Conservation (phyloP, 2,329 filamentous ascomycete species). For the Fusarium verticillioides region DNA sequence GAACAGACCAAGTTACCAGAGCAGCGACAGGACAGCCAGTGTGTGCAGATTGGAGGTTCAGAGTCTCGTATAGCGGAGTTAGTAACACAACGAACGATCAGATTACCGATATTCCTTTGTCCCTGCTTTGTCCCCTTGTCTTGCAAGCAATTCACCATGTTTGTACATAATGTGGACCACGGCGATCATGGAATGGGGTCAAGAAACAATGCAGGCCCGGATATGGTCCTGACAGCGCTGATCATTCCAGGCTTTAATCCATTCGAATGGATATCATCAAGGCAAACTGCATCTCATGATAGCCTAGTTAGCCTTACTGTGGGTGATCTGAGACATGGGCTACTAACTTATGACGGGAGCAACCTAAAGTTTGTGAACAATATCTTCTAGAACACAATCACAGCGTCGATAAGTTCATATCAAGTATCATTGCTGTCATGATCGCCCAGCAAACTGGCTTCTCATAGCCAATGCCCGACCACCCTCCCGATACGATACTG, state of each 20-base stretch:
- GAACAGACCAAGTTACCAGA: background rate
- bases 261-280: background rate
- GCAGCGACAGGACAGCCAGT: background rate
- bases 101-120: background rate
- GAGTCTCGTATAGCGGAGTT: background rate
- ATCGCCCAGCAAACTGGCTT: background rate
- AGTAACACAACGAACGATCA: background rate
- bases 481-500: background rate
- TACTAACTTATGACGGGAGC: background rate
- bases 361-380: background rate
- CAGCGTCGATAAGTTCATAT: background rate
- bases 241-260: constrained; percentile 12
- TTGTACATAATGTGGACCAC: constrained; percentile 14
- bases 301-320: background rate
- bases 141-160: background rate
- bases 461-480: background rate
- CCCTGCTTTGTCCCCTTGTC: background rate
- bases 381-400: background rate
- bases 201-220: constrained; percentile 8
- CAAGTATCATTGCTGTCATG: background rate
- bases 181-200: constrained; percentile 28
- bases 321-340: background rate
- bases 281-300: background rate
- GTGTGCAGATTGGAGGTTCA: background rate
- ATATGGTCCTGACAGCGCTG: constrained; percentile 21